phyloP scores from a whole-genome alignment of 371 early-diverging fungal genomes.

The Mortierella sp. region DNA sequence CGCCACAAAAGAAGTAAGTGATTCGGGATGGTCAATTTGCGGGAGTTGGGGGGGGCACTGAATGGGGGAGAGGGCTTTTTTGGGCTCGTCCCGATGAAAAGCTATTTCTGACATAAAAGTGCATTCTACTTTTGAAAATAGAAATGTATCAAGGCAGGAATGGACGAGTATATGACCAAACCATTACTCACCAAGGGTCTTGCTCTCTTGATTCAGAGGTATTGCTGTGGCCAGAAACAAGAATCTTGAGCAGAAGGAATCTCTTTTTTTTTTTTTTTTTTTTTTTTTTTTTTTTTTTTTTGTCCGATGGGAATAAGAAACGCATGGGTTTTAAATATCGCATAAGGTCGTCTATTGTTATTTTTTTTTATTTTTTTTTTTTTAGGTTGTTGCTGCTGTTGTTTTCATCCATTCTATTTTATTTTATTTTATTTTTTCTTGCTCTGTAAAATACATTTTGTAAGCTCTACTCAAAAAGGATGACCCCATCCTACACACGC shows the following conservation, averaged over 20 bases:
- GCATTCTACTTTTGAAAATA: neutral
- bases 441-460: too few relatives aligned
- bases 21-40: too few relatives aligned
- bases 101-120: too few relatives aligned
- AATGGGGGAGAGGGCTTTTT: too few relatives aligned
- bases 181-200: conserved; percentile 56
- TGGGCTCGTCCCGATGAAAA: too few relatives aligned
- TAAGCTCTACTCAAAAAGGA: too few relatives aligned
- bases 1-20: conserved; percentile 59
- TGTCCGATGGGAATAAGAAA: too few relatives aligned
- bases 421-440: too few relatives aligned
- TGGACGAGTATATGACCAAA: conserved; percentile 71
- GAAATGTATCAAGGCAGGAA: conserved; percentile 63
- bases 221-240: conserved; percentile 15
- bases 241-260: neutral
- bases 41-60: too few relatives aligned
- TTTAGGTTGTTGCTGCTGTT: neutral
- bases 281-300: neutral
- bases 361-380: neutral
- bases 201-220: conserved; percentile 37
- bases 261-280: neutral
- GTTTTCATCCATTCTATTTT: too few relatives aligned
- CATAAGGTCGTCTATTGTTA: neutral
- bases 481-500: too few relatives aligned
- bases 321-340: too few relatives aligned